phyloP scores from a whole-genome alignment of 306 rosid species.

The Boehmeria nivea region DNA sequence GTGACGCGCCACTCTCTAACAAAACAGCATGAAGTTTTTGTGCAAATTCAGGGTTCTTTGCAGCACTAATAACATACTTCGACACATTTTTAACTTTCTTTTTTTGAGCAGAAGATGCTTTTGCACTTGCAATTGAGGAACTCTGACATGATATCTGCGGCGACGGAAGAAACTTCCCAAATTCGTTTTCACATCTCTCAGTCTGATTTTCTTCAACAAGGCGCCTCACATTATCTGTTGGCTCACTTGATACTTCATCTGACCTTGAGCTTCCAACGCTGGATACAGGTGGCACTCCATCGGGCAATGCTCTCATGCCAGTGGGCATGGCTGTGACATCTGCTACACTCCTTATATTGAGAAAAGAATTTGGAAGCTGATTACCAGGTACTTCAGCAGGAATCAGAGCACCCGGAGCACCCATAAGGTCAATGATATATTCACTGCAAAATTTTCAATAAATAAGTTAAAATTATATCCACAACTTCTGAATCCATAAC shows the following conservation, averaged over 20 bases:
- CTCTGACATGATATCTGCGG: constrained; percentile 35
- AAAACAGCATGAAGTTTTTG: constrained; percentile 78
- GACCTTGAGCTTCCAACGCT: constrained; percentile 34
- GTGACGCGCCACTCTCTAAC: constrained; percentile 89
- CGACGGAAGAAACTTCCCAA: constrained; percentile 34
- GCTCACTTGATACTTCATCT: constrained; percentile 43
- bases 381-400: constrained; percentile 92
- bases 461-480: background rate
- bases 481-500: background rate
- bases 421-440: constrained; percentile 95
- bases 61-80: constrained; percentile 75
- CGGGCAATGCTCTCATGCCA: constrained; percentile 27
- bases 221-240: constrained; percentile 33
- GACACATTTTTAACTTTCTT: constrained; percentile 83
- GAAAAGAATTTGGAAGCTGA: constrained; percentile 70
- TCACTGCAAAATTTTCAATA: constrained; percentile 56
- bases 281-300: constrained; percentile 33
- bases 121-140: constrained; percentile 34
- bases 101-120: constrained; percentile 67
- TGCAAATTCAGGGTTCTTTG: constrained; percentile 84
- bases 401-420: constrained; percentile 95
- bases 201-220: constrained; percentile 33
- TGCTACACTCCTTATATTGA: constrained; percentile 51
- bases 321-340: constrained; percentile 51
- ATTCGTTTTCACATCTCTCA: constrained; percentile 38